These are phyloP conservation scores for Colletotrichum sp. DNA, from an alignment of 2,329 filamentous ascomycete genomes.

Conservation along the genomic window DNA sequence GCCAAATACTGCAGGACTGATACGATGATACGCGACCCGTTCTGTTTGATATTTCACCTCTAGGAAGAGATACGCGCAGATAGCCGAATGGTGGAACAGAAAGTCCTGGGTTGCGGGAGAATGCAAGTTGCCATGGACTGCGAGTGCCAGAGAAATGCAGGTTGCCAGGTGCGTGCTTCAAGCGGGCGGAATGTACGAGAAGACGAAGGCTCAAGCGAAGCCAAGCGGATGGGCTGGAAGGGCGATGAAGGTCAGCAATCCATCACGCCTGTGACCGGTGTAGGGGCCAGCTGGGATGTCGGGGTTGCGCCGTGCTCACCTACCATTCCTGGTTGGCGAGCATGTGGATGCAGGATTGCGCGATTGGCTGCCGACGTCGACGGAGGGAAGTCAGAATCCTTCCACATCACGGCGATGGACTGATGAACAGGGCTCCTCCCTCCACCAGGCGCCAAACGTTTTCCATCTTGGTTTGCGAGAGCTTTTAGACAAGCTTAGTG, in stretches of 20 bases:
- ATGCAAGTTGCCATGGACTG: neutral
- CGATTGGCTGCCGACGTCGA: neutral
- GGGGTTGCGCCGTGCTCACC: conserved; percentile 8
- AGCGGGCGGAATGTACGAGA: neutral
- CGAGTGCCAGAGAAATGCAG: neutral
- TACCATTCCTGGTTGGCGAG: conserved; percentile 3
- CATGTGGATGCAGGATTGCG: conserved; percentile 7
- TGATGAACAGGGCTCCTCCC: neutral
- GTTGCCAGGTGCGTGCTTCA: neutral
- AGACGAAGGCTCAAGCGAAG: neutral
- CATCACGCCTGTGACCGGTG: neutral
- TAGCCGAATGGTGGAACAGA: neutral
- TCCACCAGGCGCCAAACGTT: neutral
- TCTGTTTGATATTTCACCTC: neutral
- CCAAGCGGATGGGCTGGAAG: neutral
- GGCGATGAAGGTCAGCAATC: neutral
- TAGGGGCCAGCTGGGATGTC: neutral
- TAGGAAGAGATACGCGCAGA: neutral
- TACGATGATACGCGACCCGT: neutral
- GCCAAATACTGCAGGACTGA: neutral
- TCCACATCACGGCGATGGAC: neutral
- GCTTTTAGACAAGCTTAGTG: neutral
- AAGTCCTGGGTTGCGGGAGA: neutral
- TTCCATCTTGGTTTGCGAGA: neutral
- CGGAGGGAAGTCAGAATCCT: neutral